Conservation (phyloP, 148 eudicot genomes). For the Dianthus caryophyllus region DNA sequence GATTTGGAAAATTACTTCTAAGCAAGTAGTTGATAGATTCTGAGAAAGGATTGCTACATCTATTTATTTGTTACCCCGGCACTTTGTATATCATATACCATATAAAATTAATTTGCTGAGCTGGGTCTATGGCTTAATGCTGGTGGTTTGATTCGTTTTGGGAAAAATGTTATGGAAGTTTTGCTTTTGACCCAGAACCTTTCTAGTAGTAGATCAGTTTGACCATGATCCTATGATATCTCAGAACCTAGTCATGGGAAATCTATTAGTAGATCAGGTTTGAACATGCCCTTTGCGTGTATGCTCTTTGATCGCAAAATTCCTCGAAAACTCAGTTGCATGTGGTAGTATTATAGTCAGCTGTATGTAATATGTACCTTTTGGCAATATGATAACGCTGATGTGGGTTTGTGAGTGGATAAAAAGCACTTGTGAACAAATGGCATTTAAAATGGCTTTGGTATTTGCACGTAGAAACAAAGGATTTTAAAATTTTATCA, state of each 20-base stretch:
- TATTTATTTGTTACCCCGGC: constrained; percentile 4
- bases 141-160: neutral
- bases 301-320: neutral
- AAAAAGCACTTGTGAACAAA: neutral
- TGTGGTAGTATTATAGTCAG: neutral
- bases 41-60: constrained; percentile 2
- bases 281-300: neutral
- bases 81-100: neutral
- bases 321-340: neutral
- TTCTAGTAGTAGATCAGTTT: neutral
- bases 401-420: neutral
- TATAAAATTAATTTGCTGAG: neutral
- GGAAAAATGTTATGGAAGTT: neutral
- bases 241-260: neutral
- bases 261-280: neutral
- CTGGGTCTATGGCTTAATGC: too few relatives aligned
- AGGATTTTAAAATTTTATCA: neutral
- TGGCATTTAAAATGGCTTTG: neutral
- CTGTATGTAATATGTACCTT: neutral
- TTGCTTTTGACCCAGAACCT: neutral
- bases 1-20: neutral
- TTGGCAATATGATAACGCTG: neutral
- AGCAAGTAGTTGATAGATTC: constrained; percentile 9
- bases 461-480: neutral
- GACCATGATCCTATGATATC: neutral